Percentiles rank a stretch among this genome's conserved stretches.
phyloP scores from a whole-genome alignment of 2,329 filamentous ascomycete species.

The Claviceps sorghi region DNA sequence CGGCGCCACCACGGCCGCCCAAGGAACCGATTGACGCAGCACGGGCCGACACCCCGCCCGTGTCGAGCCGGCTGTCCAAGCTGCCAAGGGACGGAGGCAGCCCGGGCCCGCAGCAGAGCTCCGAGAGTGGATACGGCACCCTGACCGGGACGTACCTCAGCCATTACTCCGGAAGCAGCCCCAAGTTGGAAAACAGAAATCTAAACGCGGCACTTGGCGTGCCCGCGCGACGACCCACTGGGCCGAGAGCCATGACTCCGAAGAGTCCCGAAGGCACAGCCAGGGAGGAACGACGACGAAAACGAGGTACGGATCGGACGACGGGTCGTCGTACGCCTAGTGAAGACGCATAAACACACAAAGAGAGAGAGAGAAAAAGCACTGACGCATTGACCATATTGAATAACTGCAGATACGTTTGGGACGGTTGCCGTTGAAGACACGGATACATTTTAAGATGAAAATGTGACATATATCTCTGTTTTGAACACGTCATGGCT shows the following conservation, averaged over 20 bases:
- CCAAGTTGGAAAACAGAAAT: constrained; percentile 42
- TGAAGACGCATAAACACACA: neutral
- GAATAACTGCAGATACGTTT: constrained; percentile 9
- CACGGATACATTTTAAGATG: constrained; percentile 21
- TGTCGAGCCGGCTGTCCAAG: constrained; percentile 33
- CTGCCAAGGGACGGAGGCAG: constrained; percentile 37
- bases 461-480: neutral
- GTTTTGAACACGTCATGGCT: neutral
- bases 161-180: constrained; percentile 40
- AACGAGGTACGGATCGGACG: constrained; percentile 36
- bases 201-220: constrained; percentile 37
- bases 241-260: constrained; percentile 47
- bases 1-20: constrained; percentile 42
- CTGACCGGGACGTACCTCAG: constrained; percentile 31
- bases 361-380: neutral
- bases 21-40: constrained; percentile 43
- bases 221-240: constrained; percentile 40
- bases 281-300: constrained; percentile 34
- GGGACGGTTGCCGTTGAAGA: constrained; percentile 20
- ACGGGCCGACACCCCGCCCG: constrained; percentile 29
- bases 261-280: constrained; percentile 33
- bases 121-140: constrained; percentile 39
- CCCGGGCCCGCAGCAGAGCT: constrained; percentile 41
- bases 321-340: neutral
- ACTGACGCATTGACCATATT: neutral